phyloP scores from a whole-genome alignment of 2,329 filamentous ascomycete genomes.

The Tricladium varicosporioides region DNA sequence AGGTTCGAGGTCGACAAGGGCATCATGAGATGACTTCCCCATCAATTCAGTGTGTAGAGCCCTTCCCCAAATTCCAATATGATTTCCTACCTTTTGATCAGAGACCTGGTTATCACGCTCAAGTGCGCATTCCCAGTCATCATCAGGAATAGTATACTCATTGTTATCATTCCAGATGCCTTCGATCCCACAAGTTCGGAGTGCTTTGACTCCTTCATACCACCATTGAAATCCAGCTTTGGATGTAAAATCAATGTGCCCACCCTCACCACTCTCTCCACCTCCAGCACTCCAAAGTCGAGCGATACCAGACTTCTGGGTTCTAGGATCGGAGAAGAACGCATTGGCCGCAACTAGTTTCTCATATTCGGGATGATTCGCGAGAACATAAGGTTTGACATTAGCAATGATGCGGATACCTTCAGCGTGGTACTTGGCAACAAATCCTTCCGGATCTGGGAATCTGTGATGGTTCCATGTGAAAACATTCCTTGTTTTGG shows the following conservation, averaged over 20 bases:
- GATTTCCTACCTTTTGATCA: slow-evolving; percentile 38
- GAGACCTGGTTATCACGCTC: slow-evolving; percentile 37
- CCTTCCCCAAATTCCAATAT: slow-evolving; percentile 68
- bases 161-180: slow-evolving; percentile 82
- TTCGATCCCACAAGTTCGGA: slow-evolving; percentile 64
- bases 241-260: slow-evolving; percentile 73
- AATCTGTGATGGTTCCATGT: slow-evolving; percentile 72
- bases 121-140: slow-evolving; percentile 63
- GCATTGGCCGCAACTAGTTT: slow-evolving; percentile 57
- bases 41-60: slow-evolving; percentile 69
- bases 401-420: slow-evolving; percentile 70
- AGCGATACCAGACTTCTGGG: slow-evolving; percentile 52
- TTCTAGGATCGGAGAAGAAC: slow-evolving; percentile 61
- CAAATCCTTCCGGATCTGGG: slow-evolving; percentile 63
- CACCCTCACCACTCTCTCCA: slow-evolving; percentile 66
- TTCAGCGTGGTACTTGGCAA: slow-evolving; percentile 57
- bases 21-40: slow-evolving; percentile 69
- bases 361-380: slow-evolving; percentile 64
- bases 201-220: slow-evolving; percentile 63
- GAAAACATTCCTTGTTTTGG: slow-evolving; percentile 69
- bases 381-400: slow-evolving; percentile 70
- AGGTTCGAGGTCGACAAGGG: slow-evolving; percentile 56
- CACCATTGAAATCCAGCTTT: slow-evolving; percentile 67
- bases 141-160: slow-evolving; percentile 66
- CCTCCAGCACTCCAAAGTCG: slow-evolving; percentile 72